phyloP scores from a whole-genome alignment of 129 eudicot genomes.

The Artemisia tridentata region DNA sequence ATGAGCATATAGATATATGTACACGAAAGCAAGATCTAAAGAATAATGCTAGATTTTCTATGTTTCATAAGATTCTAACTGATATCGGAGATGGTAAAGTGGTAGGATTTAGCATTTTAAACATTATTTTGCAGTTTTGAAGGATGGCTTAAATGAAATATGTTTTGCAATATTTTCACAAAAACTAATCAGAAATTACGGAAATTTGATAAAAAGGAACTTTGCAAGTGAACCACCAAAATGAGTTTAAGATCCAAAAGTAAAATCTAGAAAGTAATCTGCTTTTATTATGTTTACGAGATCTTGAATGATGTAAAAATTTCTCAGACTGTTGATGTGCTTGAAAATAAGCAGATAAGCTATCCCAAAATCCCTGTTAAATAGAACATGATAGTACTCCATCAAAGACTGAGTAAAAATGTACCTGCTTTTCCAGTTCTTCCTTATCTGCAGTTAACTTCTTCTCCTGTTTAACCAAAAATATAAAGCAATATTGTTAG shows the following conservation, averaged over 20 bases:
- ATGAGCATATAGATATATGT: neutral
- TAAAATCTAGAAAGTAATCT: too few species aligned
- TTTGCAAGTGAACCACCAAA: too few species aligned
- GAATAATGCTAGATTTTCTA: neutral
- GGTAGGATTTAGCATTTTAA: neutral
- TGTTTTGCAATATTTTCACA: neutral
- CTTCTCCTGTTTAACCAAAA: slow-evolving; percentile 21
- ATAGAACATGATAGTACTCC: too few species aligned
- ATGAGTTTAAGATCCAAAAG: too few species aligned
- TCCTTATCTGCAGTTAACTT: slow-evolving; percentile 13
- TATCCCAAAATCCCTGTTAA: too few species aligned
- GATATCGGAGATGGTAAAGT: neutral
- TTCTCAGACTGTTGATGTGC: too few species aligned
- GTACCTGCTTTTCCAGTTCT: slow-evolving; percentile 15
- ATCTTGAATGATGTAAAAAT: too few species aligned
- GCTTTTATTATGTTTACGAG: too few species aligned
- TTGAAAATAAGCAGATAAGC: too few species aligned
- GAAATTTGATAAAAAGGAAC: too few species aligned
- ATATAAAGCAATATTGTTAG: neutral
- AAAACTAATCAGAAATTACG: too few species aligned
- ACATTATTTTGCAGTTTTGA: neutral
- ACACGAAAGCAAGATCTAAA: neutral
- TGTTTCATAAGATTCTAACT: neutral
- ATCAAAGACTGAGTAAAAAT: neutral
- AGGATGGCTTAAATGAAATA: neutral